Conservation (phyloP, 2,329 filamentous ascomycete genomes). For the Pseudofabraea citricarpa region DNA sequence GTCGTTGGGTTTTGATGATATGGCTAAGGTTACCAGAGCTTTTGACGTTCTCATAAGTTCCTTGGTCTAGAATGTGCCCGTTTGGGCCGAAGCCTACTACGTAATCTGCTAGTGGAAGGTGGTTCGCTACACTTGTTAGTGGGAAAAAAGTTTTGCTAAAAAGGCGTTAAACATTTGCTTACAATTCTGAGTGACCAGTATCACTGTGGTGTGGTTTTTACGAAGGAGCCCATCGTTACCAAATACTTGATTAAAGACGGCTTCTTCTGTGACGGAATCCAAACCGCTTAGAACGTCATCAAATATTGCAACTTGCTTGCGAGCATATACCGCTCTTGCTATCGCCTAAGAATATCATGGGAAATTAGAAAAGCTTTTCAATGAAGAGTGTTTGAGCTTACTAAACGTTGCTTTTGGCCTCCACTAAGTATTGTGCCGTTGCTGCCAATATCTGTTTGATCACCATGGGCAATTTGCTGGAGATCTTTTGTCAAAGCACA, state of each 20-base stretch:
- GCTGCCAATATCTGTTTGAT: slow-evolving; percentile 4
- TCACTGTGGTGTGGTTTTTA: slow-evolving; percentile 26
- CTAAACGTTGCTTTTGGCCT: not conserved
- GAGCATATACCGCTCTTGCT: slow-evolving; percentile 43
- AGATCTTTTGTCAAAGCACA: slow-evolving; percentile 16
- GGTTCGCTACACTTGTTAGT: slow-evolving; percentile 8
- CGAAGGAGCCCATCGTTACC: slow-evolving; percentile 14
- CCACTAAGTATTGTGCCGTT: not conserved
- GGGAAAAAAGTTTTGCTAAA: slow-evolving; percentile 7
- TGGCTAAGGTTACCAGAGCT: slow-evolving; percentile 15
- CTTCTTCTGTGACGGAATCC: slow-evolving; percentile 19
- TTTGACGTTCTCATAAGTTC: slow-evolving; percentile 8
- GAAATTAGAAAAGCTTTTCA: too few species aligned
- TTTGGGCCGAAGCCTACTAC: slow-evolving; percentile 3
- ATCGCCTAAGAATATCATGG: too few species aligned
- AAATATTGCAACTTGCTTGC: slow-evolving; percentile 17
- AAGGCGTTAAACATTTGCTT: slow-evolving; percentile 21
- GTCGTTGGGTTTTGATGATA: slow-evolving; percentile 4
- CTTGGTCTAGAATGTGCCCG: slow-evolving; percentile 3
- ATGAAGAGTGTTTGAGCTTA: too few species aligned
- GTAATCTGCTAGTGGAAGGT: slow-evolving; percentile 13
- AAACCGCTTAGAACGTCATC: slow-evolving; percentile 26
- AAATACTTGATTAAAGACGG: slow-evolving; percentile 17
- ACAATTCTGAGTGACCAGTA: slow-evolving; percentile 31
- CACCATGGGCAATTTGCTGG: slow-evolving; percentile 16